Evolutionary conservation across 2,329 filamentous ascomycete genomes (phyloP).

Genomic region (Fusarium sp.): DNA sequence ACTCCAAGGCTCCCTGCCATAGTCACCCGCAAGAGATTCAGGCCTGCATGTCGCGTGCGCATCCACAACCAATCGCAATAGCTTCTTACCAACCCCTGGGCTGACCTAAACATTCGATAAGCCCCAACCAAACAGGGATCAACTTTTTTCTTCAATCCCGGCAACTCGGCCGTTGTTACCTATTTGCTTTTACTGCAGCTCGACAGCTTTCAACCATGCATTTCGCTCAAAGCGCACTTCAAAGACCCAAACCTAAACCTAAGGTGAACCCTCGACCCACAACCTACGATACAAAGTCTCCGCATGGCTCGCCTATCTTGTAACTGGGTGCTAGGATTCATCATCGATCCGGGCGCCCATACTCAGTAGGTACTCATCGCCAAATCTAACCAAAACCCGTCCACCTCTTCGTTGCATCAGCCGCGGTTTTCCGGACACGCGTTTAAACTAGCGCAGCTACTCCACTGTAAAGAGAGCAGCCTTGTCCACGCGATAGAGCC

Average conservation of each 20-base stretch:
- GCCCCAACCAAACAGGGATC: conserved; percentile 31
- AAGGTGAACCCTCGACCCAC: conserved; percentile 16
- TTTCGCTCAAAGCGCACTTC: conserved; percentile 5
- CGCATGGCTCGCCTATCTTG: conserved; percentile 40
- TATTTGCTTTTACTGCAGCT: not conserved
- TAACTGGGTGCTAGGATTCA: conserved; percentile 9
- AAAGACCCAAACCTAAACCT: not conserved
- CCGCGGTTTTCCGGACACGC: conserved; percentile 24
- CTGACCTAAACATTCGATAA: conserved; percentile 41
- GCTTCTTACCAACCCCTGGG: conserved; percentile 20
- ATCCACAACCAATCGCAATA: conserved; percentile 31
- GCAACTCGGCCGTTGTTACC: conserved; percentile 6
- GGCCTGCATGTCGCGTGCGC: conserved; percentile 34
- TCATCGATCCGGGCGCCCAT: conserved; percentile 13
- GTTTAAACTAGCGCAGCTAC: conserved; percentile 9
- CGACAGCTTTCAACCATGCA: not conserved
- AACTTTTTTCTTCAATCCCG: conserved; percentile 13
- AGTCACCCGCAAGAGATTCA: conserved; percentile 22
- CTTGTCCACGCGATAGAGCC: conserved; percentile 9
- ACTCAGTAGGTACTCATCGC: not conserved
- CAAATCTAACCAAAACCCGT: not conserved
- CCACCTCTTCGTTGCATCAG: conserved; percentile 6
- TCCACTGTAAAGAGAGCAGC: conserved; percentile 18
- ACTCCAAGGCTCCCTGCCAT: conserved; percentile 6
- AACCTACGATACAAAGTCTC: conserved; percentile 5